Conservation (phyloP, 768 basidiomycete genomes). For the Pilatotrama ljubarskyi region DNA sequence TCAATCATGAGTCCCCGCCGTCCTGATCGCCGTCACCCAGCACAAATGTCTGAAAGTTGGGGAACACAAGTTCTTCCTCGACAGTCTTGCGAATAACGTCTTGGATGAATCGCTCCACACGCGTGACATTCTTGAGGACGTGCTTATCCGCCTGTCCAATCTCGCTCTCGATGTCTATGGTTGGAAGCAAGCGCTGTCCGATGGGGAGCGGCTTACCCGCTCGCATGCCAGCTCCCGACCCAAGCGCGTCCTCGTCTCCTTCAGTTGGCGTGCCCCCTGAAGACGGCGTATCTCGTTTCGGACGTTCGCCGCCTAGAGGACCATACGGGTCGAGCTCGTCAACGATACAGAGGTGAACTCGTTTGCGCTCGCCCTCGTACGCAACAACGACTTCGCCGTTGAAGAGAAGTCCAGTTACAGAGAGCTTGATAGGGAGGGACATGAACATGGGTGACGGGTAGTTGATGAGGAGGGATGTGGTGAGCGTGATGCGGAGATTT, state of each 20-base stretch:
- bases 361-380: conserved; percentile 79
- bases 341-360: conserved; percentile 86
- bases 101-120: conserved; percentile 93
- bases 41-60: conserved; percentile 84
- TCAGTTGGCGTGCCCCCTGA: conserved; percentile 59
- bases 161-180: conserved; percentile 92
- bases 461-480: conserved; percentile 93
- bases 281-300: conserved; percentile 32
- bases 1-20: background rate
- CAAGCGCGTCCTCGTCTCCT: conserved; percentile 53
- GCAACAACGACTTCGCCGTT: conserved; percentile 87
- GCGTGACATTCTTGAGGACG: conserved; percentile 91
- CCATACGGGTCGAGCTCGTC: conserved; percentile 88
- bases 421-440: conserved; percentile 92
- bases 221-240: conserved; percentile 36
- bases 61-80: conserved; percentile 89
- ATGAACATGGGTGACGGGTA: conserved; percentile 97
- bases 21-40: conserved; percentile 24
- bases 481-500: conserved; percentile 83
- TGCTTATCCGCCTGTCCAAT: conserved; percentile 96
- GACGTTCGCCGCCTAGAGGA: conserved; percentile 48
- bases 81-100: conserved; percentile 94
- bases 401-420: conserved; percentile 87
- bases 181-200: conserved; percentile 81
- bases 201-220: conserved; percentile 70